These are phyloP conservation scores for Aquilaria malaccensis DNA, from an alignment of 345 rosid species.

Conservation along the genomic window DNA sequence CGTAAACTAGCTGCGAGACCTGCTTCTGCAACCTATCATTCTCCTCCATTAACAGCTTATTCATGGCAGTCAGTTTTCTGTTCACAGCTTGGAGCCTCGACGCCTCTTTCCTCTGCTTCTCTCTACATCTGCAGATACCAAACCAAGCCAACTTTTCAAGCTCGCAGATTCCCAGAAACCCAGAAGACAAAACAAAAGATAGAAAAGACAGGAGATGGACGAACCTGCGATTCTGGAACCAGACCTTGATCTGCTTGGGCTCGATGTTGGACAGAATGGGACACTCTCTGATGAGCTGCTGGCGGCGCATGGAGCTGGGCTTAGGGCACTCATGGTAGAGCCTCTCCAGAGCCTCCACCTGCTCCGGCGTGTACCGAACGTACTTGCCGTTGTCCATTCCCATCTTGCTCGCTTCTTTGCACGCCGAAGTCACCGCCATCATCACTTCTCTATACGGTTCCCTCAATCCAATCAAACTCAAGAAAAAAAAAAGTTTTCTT, in stretches of 20 bases:
- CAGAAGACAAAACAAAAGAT: not conserved
- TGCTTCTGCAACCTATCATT: conserved; percentile 82
- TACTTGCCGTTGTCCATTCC: conserved; percentile 68
- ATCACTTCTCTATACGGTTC: conserved; percentile 14
- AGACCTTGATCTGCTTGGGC: conserved; percentile 85
- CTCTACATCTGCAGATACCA: conserved; percentile 48
- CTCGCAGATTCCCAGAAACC: not conserved
- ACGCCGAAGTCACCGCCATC: conserved; percentile 59
- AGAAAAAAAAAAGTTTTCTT: not conserved
- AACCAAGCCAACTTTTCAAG: not conserved
- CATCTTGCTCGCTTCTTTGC: conserved; percentile 46
- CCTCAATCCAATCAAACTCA: not conserved
- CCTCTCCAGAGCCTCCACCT: conserved; percentile 72
- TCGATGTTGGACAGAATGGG: conserved; percentile 75
- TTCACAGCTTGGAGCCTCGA: conserved; percentile 74
- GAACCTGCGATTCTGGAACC: conserved; percentile 80
- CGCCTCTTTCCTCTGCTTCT: conserved; percentile 72
- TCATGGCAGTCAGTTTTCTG: conserved; percentile 75
- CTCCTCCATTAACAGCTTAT: conserved; percentile 81
- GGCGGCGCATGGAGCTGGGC: conserved; percentile 76
- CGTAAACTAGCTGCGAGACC: conserved; percentile 72
- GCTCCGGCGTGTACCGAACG: conserved; percentile 75
- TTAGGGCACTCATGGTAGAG: conserved; percentile 70
- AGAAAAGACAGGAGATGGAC: not conserved
- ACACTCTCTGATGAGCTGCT: conserved; percentile 69